Evolutionary conservation across 768 basidiomycete genomes (phyloP), one percentile per base, ranked within the genome.

Genomic region (Mycena venus): DNA sequence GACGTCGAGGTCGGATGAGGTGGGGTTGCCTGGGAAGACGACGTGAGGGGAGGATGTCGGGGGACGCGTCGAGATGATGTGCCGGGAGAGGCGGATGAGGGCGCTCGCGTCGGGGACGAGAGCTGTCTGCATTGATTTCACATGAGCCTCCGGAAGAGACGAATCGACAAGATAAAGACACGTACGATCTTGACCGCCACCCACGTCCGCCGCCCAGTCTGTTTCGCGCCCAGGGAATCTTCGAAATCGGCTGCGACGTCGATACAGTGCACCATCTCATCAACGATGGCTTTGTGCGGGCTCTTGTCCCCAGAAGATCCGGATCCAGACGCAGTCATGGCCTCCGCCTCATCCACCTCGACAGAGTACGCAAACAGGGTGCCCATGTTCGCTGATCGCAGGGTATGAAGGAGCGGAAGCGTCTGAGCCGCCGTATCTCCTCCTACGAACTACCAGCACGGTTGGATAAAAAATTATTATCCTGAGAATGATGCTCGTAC

Each of bases 231-330:
- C 34, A 83, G 77, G 63, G 79, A 77, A 32, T 92, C 91, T 80
- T 98, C 96, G 78, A 96, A 96, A 73, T 93, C 91, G 10, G 93
- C 96, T 0, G 93, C 93, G 7, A 93, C 90, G 72, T 96, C 91
- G 51, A 98, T 91, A 70, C 91, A 92, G 59, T 86, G 88, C 40
- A 96, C 84, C 80, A 94, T 94, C 83, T 98, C 96, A 23, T 90
- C 84, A 0, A 96, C 90, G 71, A 93, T 90, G 31, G 86, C 88
- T 79, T 92, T 91, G 82, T 95, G 88, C 8, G 85, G 82, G 11
- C 83, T 83, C 7, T 77, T 65, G n/a, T 25, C 36, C 42, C 82
- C 77, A 34, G 76, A 77, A 51, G 79, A 76, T 64, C 75, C 56
- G 62, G 73, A 60, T 40, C 60, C 61, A 51, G 77, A 17, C 53